Evolutionary conservation across 768 basidiomycete genomes (phyloP), one percentile per base, ranked within the genome.

Genomic region (Solioccasus polychromus): DNA sequence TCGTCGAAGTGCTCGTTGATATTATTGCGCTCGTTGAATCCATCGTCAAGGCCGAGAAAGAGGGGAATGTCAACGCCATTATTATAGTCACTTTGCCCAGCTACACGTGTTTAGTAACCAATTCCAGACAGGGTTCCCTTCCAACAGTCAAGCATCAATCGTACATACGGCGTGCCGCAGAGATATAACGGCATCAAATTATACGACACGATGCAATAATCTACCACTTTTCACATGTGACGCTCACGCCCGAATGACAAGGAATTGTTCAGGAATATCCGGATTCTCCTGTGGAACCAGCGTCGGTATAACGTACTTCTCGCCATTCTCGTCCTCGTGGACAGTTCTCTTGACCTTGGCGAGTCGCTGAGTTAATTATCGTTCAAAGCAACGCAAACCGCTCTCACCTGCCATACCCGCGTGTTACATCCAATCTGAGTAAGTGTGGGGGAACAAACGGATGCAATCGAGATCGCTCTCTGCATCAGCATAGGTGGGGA

Each of bases 241-340:
- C 23, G 31, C n/a, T 63, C 45, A 63, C 19, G 48, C 49, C 9
- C 80, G 71, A 14, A 85, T 74, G 26, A 88, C 84, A 38, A 84
- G 72, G 53, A 89, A 88, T 40, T 78, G 77, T 52, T 89, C 86
- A 17, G 86, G 86, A 17, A 89, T 67, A 47, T 81, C 83, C 8
- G 78, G 79, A 46, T 69, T 77, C 53, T 86, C 83, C 50, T 83
- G 86, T 1, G 74, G 70, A 2, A 63, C 68, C 8, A 86, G 64
- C 1, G 47, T 64, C 8, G 69, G 70, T 42, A 67, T 64, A 18
- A 64, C 59, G 12, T 54, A 56, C 30, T 73, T 64, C 39, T 60
- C 61, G 1, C 77, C 78, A 26, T 70, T 60, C 22, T 70, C 70
- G 14, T 67, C 63, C 8, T 61, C 48, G 3, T 55, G 39, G 10